phyloP scores from a whole-genome alignment of 208 protist genomes.

The Herpetomonas samuelpessoai region DNA sequence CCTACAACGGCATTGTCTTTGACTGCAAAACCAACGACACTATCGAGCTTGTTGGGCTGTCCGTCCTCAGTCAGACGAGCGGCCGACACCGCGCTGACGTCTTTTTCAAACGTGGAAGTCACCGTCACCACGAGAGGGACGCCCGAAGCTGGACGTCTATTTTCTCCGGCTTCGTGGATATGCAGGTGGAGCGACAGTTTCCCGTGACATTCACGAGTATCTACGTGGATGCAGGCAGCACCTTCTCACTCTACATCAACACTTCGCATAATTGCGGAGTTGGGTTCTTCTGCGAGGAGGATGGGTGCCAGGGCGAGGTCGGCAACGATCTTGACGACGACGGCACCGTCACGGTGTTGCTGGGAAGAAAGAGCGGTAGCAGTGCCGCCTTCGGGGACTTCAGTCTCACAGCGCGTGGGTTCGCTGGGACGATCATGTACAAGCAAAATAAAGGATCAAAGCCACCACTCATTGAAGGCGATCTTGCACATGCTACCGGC shows the following conservation, averaged over 20 bases:
- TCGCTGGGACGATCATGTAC: constrained; percentile 88
- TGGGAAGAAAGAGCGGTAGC: constrained; percentile 78
- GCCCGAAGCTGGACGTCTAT: constrained; percentile 60
- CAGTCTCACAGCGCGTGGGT: constrained; percentile 58
- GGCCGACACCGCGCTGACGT: constrained; percentile 79
- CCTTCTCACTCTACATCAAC: constrained; percentile 89
- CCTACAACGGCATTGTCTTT: constrained; percentile 92
- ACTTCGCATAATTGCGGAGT: constrained; percentile 88
- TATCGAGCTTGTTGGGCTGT: constrained; percentile 70
- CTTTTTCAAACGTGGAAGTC: constrained; percentile 83
- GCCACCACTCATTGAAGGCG: constrained; percentile 51
- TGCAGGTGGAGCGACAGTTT: constrained; percentile 61
- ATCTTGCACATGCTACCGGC: background rate
- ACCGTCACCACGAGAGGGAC: constrained; percentile 58
- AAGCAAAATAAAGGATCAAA: constrained; percentile 58
- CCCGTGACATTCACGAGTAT: constrained; percentile 59
- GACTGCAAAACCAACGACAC: constrained; percentile 72
- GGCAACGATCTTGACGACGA: constrained; percentile 78
- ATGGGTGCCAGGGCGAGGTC: constrained; percentile 70
- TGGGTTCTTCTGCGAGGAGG: constrained; percentile 81
- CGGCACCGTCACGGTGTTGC: constrained; percentile 66
- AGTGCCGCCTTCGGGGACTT: constrained; percentile 71
- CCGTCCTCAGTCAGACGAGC: constrained; percentile 62
- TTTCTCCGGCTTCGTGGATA: constrained; percentile 75
- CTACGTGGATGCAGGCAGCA: constrained; percentile 50